Evolutionary conservation across 1,284 basidiomycete genomes (phyloP).

Genomic region (Austroboletus olivaceoglutinosus): DNA sequence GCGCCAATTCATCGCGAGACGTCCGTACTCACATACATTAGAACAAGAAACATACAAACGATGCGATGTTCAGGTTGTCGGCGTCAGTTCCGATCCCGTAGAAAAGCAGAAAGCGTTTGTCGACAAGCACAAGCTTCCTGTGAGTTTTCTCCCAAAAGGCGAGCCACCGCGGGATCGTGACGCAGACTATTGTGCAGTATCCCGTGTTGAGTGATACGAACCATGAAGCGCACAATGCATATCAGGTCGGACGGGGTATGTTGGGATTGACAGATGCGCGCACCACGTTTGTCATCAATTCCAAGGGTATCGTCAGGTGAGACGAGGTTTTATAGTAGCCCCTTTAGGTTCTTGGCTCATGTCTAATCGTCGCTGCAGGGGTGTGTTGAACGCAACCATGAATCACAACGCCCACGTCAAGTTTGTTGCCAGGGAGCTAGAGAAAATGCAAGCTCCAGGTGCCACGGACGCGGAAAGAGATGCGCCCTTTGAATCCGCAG

Average conservation of each 20-base stretch:
- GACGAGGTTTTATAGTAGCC: not conserved
- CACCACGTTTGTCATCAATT: slow-evolving; percentile 74
- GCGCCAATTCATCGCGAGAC: slow-evolving; percentile 17
- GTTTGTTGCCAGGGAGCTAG: slow-evolving; percentile 66
- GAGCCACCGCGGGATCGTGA: not conserved
- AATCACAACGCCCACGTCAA: slow-evolving; percentile 63
- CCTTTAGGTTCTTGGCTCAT: not conserved
- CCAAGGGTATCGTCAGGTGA: slow-evolving; percentile 62
- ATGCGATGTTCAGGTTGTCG: slow-evolving; percentile 63
- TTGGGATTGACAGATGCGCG: slow-evolving; percentile 65
- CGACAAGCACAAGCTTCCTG: slow-evolving; percentile 67
- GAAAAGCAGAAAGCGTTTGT: slow-evolving; percentile 71
- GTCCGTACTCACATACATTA: slow-evolving; percentile 24
- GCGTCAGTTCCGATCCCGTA: slow-evolving; percentile 68
- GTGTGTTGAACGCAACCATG: slow-evolving; percentile 53
- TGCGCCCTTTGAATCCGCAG: slow-evolving; percentile 3
- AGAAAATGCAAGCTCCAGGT: slow-evolving; percentile 44
- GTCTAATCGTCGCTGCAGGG: slow-evolving; percentile 36
- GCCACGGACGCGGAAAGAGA: not conserved
- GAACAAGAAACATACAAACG: slow-evolving; percentile 67
- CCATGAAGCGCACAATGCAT: slow-evolving; percentile 60
- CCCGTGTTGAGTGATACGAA: slow-evolving; percentile 71
- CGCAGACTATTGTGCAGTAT: slow-evolving; percentile 43
- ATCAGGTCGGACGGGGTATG: slow-evolving; percentile 60
- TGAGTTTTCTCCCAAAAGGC: slow-evolving; percentile 29